Conservation (phyloP, 2,329 filamentous ascomycete genomes). For the Pestalotiopsis sp. region DNA sequence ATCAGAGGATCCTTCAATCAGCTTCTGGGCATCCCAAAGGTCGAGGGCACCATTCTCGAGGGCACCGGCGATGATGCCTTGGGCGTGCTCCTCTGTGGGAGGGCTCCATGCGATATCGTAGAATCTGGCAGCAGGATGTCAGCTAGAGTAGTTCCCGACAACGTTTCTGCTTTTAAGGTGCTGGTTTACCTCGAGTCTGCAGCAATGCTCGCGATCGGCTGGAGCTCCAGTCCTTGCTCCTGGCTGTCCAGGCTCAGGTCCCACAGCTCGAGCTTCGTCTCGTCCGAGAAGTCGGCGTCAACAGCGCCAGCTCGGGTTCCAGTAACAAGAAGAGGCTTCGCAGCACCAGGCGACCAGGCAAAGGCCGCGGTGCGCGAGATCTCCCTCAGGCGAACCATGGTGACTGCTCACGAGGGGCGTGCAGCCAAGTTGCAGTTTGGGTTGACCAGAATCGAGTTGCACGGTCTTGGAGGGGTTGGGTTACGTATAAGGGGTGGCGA, state of each 20-base stretch:
- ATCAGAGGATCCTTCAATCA: slow-evolving; percentile 61
- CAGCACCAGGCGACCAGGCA: slow-evolving; percentile 86
- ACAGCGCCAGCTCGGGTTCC: slow-evolving; percentile 94
- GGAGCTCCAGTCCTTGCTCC: slow-evolving; percentile 77
- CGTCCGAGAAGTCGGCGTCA: slow-evolving; percentile 95
- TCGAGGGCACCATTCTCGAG: slow-evolving; percentile 93
- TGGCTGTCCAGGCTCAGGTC: slow-evolving; percentile 81
- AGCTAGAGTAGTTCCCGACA: slow-evolving; percentile 6
- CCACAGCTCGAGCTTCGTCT: slow-evolving; percentile 96
- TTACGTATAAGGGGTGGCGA: slow-evolving; percentile 25
- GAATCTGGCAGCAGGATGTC: slow-evolving; percentile 61
- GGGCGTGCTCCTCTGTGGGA: slow-evolving; percentile 74
- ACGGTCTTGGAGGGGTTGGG: slow-evolving; percentile 12
- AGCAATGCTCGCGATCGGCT: slow-evolving; percentile 79
- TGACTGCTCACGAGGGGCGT: slow-evolving; percentile 22
- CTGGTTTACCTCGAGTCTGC: slow-evolving; percentile 78
- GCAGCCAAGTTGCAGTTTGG: slow-evolving; percentile 24
- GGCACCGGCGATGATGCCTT: slow-evolving; percentile 91
- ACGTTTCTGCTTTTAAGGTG: background rate
- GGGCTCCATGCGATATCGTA: slow-evolving; percentile 96
- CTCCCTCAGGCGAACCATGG: slow-evolving; percentile 95
- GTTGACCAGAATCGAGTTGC: slow-evolving; percentile 3
- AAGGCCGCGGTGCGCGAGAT: slow-evolving; percentile 96
- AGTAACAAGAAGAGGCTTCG: slow-evolving; percentile 82
- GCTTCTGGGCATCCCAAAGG: slow-evolving; percentile 84